phyloP scores from a whole-genome alignment of 371 early-diverging fungal genomes.

The Lichtheimia corymbifera region DNA sequence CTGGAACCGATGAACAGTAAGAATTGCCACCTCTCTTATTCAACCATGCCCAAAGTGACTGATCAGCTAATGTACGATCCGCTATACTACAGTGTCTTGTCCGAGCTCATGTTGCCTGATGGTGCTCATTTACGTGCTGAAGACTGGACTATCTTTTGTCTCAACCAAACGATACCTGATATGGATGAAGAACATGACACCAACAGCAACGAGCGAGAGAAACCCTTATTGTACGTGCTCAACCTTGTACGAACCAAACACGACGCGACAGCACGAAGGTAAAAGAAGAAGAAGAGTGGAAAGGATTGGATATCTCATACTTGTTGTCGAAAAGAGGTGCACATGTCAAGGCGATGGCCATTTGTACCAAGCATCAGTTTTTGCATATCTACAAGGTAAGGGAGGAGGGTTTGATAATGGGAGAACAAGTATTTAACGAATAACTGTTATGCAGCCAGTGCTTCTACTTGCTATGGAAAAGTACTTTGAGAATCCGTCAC shows the following conservation, averaged over 20 bases:
- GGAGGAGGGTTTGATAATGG: background rate
- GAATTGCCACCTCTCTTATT: slow-evolving; percentile 8
- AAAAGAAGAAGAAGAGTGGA: background rate
- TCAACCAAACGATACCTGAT: slow-evolving; percentile 75
- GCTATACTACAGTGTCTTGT: slow-evolving; percentile 62
- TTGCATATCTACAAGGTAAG: slow-evolving; percentile 91
- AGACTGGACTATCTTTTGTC: slow-evolving; percentile 94
- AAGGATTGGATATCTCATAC: background rate
- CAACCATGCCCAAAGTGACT: too few relatives aligned
- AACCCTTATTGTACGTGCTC: slow-evolving; percentile 82
- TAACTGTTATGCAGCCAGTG: slow-evolving; percentile 62
- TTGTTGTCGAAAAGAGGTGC: slow-evolving; percentile 67
- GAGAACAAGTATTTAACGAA: too few relatives aligned
- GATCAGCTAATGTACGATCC: background rate
- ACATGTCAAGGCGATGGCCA: slow-evolving; percentile 92
- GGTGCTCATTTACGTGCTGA: slow-evolving; percentile 90
- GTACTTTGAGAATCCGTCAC: slow-evolving; percentile 79
- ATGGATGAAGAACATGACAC: slow-evolving; percentile 27
- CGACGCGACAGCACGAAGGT: slow-evolving; percentile 80
- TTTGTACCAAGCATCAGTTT: slow-evolving; percentile 86
- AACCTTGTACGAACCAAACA: slow-evolving; percentile 89
- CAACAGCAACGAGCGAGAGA: slow-evolving; percentile 36
- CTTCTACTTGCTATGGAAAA: slow-evolving; percentile 88
- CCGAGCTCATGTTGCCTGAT: slow-evolving; percentile 95
- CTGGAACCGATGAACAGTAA: slow-evolving; percentile 87